phyloP scores from a whole-genome alignment of 306 rosid species.

The Cicer arietinum region DNA sequence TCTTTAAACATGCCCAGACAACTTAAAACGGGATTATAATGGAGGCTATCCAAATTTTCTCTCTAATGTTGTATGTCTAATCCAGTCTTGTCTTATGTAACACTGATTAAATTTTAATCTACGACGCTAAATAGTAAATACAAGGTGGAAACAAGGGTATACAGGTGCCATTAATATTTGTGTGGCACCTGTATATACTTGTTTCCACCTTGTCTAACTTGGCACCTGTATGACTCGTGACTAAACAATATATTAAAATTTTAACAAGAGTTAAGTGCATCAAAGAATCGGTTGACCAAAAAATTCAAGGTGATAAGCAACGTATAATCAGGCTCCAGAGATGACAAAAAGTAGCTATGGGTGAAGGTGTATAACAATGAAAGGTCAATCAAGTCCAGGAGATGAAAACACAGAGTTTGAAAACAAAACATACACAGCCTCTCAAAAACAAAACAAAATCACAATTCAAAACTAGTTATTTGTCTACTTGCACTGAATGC shows the following conservation, averaged over 20 bases:
- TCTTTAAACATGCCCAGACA: not conserved
- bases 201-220: not conserved
- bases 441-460: not conserved
- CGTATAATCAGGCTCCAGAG: not conserved
- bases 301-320: slow-evolving; percentile 15
- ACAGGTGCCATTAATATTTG: not conserved
- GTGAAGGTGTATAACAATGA: slow-evolving; percentile 12
- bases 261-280: not conserved
- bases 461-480: slow-evolving; percentile 15
- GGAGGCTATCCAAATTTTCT: not conserved
- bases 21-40: not conserved
- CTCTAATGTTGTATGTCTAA: not conserved
- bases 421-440: not conserved
- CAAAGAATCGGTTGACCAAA: slow-evolving; percentile 19
- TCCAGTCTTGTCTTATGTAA: not conserved
- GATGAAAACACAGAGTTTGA: not conserved
- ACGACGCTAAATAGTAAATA: not conserved
- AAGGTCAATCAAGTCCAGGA: not conserved
- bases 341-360: not conserved
- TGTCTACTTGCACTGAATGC: not conserved
- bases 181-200: not conserved
- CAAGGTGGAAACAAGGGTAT: not conserved
- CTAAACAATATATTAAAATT: slow-evolving; percentile 18
- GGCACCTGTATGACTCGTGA: no score
- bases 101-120: not conserved